Evolutionary conservation across 306 rosid species (phyloP).

Genomic region (Hippophae rhamnoides): DNA sequence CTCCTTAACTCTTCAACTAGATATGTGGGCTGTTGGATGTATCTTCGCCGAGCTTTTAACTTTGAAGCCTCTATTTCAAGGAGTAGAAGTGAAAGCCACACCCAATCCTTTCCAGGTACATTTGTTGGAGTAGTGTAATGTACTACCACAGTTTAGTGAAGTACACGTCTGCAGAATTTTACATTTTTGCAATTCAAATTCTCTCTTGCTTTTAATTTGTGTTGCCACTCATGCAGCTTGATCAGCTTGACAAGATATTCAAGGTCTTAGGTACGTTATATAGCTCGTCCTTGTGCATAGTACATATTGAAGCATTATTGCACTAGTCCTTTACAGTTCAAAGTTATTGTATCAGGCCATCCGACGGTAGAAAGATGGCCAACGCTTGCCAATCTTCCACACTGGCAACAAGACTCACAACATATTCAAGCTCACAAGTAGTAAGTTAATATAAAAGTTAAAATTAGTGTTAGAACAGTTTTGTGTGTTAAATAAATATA

Average conservation of each 20-base stretch:
- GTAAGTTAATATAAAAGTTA: slow-evolving; percentile 32
- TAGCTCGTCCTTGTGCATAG: slow-evolving; percentile 3
- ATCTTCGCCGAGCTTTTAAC: slow-evolving; percentile 98
- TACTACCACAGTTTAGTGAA: slow-evolving; percentile 5
- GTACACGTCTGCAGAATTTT: background rate
- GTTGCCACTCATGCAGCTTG: slow-evolving; percentile 57
- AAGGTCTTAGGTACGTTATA: slow-evolving; percentile 74
- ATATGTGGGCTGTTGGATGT: slow-evolving; percentile 99
- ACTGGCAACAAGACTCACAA: slow-evolving; percentile 72
- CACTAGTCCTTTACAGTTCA: slow-evolving; percentile 25
- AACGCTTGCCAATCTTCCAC: slow-evolving; percentile 73
- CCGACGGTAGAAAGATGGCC: slow-evolving; percentile 97
- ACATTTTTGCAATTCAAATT: too few species aligned
- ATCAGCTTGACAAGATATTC: slow-evolving; percentile 97
- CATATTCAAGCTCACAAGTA: slow-evolving; percentile 87
- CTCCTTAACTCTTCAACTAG: slow-evolving; percentile 41
- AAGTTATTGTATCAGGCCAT: slow-evolving; percentile 63
- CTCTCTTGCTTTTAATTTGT: slow-evolving; percentile 9
- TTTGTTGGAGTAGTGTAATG: background rate
- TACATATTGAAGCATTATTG: slow-evolving; percentile 17
- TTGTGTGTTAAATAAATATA: slow-evolving; percentile 1
- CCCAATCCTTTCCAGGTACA: slow-evolving; percentile 87
- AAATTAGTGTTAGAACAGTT: background rate
- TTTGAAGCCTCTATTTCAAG: slow-evolving; percentile 96
- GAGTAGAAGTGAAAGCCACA: slow-evolving; percentile 80